Percentiles rank a stretch among this genome's conserved stretches.
phyloP scores from a whole-genome alignment of 352 stramenopile species.

The Thalassiosira pacifica region DNA sequence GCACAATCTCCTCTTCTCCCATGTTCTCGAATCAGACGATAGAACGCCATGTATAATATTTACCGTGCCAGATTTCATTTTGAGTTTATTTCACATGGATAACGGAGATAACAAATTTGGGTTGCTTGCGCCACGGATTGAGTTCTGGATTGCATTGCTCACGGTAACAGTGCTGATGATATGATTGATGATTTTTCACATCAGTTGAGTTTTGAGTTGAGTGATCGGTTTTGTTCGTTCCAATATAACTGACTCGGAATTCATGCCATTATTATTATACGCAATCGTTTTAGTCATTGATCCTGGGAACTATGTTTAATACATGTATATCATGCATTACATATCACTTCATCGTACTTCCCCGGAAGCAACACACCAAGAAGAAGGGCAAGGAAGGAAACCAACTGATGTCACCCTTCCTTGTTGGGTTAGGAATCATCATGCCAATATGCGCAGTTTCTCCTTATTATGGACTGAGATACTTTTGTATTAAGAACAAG shows the following conservation, averaged over 20 bases:
- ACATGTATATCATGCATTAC: slow-evolving; percentile 37
- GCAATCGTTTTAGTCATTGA: slow-evolving; percentile 24
- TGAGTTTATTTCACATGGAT: background rate
- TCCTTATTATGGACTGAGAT: slow-evolving; percentile 65
- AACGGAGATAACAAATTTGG: slow-evolving; percentile 32
- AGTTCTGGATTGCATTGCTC: slow-evolving; percentile 61
- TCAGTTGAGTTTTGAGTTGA: background rate
- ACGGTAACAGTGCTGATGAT: slow-evolving; percentile 28
- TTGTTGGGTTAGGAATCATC: slow-evolving; percentile 74
- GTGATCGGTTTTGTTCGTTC: background rate
- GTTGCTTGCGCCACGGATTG: slow-evolving; percentile 30
- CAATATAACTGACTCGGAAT: too few relatives aligned
- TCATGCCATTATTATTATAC: slow-evolving; percentile 1
- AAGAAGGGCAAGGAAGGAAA: slow-evolving; percentile 1
- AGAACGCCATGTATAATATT: slow-evolving; percentile 43
- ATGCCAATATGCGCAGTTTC: slow-evolving; percentile 67
- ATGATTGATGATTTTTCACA: too few relatives aligned
- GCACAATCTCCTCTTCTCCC: slow-evolving; percentile 50
- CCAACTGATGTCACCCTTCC: slow-evolving; percentile 22
- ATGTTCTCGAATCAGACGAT: slow-evolving; percentile 46
- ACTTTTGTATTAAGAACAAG: slow-evolving; percentile 67
- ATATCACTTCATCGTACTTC: slow-evolving; percentile 64
- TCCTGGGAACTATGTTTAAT: slow-evolving; percentile 39
- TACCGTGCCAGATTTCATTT: slow-evolving; percentile 6
- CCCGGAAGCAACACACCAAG: slow-evolving; percentile 34